Evolutionary conservation across 495 filamentous ascomycete species (phyloP).

Genomic region (Daldinia grandis): DNA sequence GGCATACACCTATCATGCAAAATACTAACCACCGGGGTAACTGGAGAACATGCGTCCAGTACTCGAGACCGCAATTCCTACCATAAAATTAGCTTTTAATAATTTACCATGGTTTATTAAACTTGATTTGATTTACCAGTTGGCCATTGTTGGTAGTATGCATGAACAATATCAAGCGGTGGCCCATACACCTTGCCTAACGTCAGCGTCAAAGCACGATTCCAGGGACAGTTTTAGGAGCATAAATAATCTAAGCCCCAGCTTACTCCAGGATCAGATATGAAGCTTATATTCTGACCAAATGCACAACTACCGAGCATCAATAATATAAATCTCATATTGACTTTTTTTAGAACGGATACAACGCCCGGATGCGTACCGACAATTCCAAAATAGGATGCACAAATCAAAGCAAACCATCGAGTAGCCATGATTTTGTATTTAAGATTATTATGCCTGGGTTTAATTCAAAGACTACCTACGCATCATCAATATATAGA

Average conservation of each 20-base stretch:
- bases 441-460: not conserved
- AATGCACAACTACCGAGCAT: not conserved
- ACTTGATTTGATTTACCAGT: slow-evolving; percentile 3
- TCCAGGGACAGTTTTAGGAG: no score
- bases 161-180: slow-evolving; percentile 12
- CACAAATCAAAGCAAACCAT: not conserved
- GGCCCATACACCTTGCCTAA: slow-evolving; percentile 11
- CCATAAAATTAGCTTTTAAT: not conserved
- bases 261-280: slow-evolving; percentile 27
- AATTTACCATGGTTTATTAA: not conserved
- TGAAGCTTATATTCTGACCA: slow-evolving; percentile 21
- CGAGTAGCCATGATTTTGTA: not conserved
- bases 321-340: not conserved
- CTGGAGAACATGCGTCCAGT: slow-evolving; percentile 56
- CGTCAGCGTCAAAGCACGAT: not conserved
- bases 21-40: slow-evolving; percentile 50
- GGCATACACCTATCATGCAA: not conserved
- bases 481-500: slow-evolving; percentile 17
- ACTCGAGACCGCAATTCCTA: slow-evolving; percentile 55
- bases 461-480: slow-evolving; percentile 1
- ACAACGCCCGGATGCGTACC: not conserved
- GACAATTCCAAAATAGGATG: not conserved
- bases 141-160: slow-evolving; percentile 32
- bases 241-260: not conserved
- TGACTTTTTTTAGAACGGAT: not conserved